phyloP scores from a whole-genome alignment of 331 rosid species.

The Prunus yedoensis region DNA sequence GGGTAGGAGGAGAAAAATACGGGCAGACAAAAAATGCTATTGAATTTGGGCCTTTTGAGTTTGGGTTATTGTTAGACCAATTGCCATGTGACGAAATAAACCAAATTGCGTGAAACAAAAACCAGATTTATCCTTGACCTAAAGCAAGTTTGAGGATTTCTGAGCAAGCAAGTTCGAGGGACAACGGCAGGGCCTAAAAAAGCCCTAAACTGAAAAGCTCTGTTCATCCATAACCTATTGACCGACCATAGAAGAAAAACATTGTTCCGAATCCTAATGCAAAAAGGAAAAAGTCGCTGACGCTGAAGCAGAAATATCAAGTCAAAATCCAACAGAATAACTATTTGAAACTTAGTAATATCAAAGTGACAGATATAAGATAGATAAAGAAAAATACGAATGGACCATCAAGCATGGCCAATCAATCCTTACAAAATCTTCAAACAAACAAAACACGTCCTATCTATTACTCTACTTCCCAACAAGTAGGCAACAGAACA shows the following conservation, averaged over 20 bases:
- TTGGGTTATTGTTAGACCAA: too few species aligned
- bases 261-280: background rate
- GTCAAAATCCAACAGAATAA: background rate
- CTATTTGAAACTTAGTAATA: slow-evolving; percentile 3
- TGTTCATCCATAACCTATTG: background rate
- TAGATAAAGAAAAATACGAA: slow-evolving; percentile 17
- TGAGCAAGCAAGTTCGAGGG: background rate
- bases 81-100: too few species aligned
- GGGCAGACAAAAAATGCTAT: too few species aligned
- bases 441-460: slow-evolving; percentile 21
- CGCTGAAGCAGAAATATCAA: background rate
- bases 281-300: background rate
- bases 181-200: background rate
- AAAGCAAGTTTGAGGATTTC: background rate
- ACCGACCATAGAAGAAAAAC: background rate
- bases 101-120: too few species aligned
- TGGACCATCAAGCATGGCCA: slow-evolving; percentile 21
- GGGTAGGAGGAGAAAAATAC: too few species aligned
- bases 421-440: slow-evolving; percentile 27
- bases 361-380: slow-evolving; percentile 20
- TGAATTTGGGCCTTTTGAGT: too few species aligned
- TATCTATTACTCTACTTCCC: slow-evolving; percentile 24
- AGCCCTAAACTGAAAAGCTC: background rate
- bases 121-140: too few species aligned
- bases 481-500: slow-evolving; percentile 17